A percentile compares a stretch with the other conserved stretches of the same genome.
Conservation (phyloP, 2,329 filamentous ascomycete species). For the Aspergillus jensenii region DNA sequence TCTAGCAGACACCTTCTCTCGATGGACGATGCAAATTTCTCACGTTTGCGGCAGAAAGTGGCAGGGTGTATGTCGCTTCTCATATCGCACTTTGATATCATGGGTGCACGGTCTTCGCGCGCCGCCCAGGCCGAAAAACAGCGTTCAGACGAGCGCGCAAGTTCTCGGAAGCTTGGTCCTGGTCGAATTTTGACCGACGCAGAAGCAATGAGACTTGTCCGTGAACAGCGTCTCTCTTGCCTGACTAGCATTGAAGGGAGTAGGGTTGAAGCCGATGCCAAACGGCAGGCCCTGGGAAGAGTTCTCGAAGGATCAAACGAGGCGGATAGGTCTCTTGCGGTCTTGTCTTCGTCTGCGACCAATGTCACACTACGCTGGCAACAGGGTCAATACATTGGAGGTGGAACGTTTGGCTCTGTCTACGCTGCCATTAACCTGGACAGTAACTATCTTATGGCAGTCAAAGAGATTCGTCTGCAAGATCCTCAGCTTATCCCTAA, state of each 20-base stretch:
- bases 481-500: constrained; percentile 94
- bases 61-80: constrained; percentile 96
- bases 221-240: constrained; percentile 71
- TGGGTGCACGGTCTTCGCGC: constrained; percentile 90
- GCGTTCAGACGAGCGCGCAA: constrained; percentile 75
- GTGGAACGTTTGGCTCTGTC: constrained; percentile 94
- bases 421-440: constrained; percentile 98
- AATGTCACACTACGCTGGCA: constrained; percentile 98
- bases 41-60: constrained; percentile 78
- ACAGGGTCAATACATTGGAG: constrained; percentile 96
- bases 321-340: constrained; percentile 90
- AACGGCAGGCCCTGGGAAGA: constrained; percentile 82
- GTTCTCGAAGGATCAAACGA: constrained; percentile 95
- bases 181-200: constrained; percentile 74
- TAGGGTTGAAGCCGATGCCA: constrained; percentile 76
- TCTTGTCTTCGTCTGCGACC: constrained; percentile 87
- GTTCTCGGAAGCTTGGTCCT: constrained; percentile 75
- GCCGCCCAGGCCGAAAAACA: constrained; percentile 94
- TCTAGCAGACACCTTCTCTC: constrained; percentile 89
- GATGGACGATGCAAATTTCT: constrained; percentile 84
- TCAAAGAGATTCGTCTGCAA: constrained; percentile 96
- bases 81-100: constrained; percentile 98
- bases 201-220: constrained; percentile 75
- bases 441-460: constrained; percentile 93
- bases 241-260: constrained; percentile 74